Evolutionary conservation across 2,329 filamentous ascomycete species (phyloP), one percentile per base, ranked within the genome.

Genomic region (Cyanodermella asteris): DNA sequence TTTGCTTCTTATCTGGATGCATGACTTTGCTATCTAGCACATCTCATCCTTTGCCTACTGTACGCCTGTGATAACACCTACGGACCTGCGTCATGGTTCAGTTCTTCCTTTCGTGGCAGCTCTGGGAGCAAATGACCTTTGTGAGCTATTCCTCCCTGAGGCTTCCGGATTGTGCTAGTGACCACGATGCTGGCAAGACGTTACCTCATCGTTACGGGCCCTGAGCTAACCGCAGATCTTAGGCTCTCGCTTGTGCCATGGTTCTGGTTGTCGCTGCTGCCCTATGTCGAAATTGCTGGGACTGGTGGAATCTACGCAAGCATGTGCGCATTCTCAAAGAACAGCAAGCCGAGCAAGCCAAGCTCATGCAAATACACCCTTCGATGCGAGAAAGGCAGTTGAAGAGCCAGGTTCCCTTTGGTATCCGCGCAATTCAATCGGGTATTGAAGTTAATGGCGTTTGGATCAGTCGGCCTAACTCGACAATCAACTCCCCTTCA

Each of bases 101-200:
- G 19, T 77, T 80, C 47, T 78, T 75, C 47, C 40, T 55, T 20
- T 57, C 52, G 24, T 91, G 80, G 81, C 55, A 63, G 37, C 53
- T 87, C 39, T 91, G 81, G 81, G 67, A 87, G 57, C 70, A 91
- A 54, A 71, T 91, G 69, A 76, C 71, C 26, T 78, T 91, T 53
- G 81, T 91, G 55, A 58, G 75, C 59, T 15, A 17, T 14, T n/a
- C 12, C 13, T 16, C 20, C 18, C 10, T 13, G 8, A 14, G 8
- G 15, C 19, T 21, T 22, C 11, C 11, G 16, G 15, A n/a, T 8
- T 22, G 13, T 23, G 31, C 16, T n/a, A 20, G 25, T 16, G 21
- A 14, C 18, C 20, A 16, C 14, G 18, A 21, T 16, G 13, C 18
- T 27, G 28, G 11, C 15, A 22, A n/a, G n/a, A n/a, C n/a, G n/a